Base-by-base conservation (phyloP, 176 grass and related monocot species). In the Oryza meridionalis region DNA sequence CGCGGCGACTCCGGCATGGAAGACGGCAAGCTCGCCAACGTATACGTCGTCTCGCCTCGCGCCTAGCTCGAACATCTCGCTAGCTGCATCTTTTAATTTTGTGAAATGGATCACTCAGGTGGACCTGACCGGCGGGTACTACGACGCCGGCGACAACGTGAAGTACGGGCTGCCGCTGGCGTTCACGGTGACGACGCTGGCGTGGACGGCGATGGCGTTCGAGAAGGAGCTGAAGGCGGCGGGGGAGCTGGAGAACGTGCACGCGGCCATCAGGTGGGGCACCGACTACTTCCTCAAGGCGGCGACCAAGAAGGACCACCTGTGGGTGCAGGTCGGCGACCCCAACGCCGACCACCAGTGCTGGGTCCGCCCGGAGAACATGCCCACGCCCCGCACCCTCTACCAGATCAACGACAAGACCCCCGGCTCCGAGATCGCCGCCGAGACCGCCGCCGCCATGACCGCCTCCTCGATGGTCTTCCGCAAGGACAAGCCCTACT, bases 271-370 rank as follows among this genome's bases (percentile, higher is more conserved):
- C 75, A 69, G 72, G 62, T 99, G 96, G 96, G 96, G 96, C 80
- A 94, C 96, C 9, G 96, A 99, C 81, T 99, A 75, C 50, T 79
- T 99, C 77, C 86, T 99, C 66, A 99, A 99, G 59, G 90, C 91
- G 10, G 55, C 88, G 27, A 22, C 71, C 6, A 96, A 77, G 81
- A 95, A 92, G 84, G 92, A 99, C 78, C 81, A 78, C 59, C 75
- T 99, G 67, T 99, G 96, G 96, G 96, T 96, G 24, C 96, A 99
- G 96, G 95, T 97, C 7, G 96, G 96, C 81, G 93, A 99, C 42
- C 91, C 96, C 2, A 83, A 85, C 32, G 44, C 87, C 5, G 96
- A 99, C 27, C 96, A 99, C 70, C 79, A 94, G 74, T 99, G 96
- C 71, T 99, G 96, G 96, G 66, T 94, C 59, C 85, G 96, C 11